A percentile compares a stretch with the other conserved stretches of the same genome.
Evolutionary conservation across 2,329 filamentous ascomycete genomes (phyloP).

Genomic region (Xylariaceae sp.): DNA sequence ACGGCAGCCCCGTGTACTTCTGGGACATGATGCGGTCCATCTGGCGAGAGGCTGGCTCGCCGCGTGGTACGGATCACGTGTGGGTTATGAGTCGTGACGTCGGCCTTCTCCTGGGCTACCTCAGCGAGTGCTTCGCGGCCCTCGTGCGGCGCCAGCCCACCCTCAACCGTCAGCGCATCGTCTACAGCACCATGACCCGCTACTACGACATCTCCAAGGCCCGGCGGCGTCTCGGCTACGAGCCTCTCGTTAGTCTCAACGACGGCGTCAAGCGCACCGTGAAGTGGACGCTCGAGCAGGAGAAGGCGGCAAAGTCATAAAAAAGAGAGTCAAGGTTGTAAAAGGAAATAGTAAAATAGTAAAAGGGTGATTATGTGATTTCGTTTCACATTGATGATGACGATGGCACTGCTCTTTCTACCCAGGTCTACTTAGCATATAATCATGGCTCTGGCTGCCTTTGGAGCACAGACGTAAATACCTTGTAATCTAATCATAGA

Average conservation of each 20-base stretch:
- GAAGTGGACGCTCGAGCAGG: conserved; percentile 61
- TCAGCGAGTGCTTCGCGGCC: conserved; percentile 60
- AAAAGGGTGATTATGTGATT: conserved; percentile 7
- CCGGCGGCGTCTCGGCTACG: conserved; percentile 72
- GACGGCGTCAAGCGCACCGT: conserved; percentile 67
- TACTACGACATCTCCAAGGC: conserved; percentile 83
- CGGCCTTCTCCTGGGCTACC: conserved; percentile 58
- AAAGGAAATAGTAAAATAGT: neutral
- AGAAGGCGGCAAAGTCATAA: conserved; percentile 44
- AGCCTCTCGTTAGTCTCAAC: conserved; percentile 69
- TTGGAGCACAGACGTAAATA: conserved; percentile 6
- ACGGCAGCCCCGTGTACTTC: conserved; percentile 87
- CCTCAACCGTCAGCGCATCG: conserved; percentile 65
- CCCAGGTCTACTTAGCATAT: conserved; percentile 3
- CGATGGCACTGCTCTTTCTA: conserved; percentile 7
- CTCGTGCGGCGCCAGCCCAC: conserved; percentile 60
- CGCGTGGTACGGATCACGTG: conserved; percentile 59
- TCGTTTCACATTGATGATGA: conserved; percentile 23
- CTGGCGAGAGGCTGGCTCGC: conserved; percentile 69
- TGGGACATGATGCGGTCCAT: conserved; percentile 86
- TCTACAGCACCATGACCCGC: conserved; percentile 75
- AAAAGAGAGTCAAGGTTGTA: neutral
- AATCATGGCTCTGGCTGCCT: conserved; percentile 3
- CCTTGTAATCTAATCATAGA: conserved; percentile 15
- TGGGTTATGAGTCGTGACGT: conserved; percentile 61